phyloP scores from a whole-genome alignment of 805 yeast species.

The Ogataea kodamae region DNA sequence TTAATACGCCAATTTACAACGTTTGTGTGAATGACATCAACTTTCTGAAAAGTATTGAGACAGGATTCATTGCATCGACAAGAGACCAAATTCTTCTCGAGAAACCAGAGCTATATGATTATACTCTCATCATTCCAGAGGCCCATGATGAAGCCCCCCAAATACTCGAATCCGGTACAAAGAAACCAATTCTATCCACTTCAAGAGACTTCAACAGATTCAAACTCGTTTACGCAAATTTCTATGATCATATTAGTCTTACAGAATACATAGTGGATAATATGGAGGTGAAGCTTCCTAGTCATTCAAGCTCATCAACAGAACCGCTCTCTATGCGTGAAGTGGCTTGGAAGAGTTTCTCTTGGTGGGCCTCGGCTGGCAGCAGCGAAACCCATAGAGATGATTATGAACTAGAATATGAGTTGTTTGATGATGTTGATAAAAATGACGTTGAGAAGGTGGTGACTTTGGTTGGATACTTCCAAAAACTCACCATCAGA shows the following conservation, averaged over 20 bases:
- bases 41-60: conserved; percentile 28
- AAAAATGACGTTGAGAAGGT: conserved; percentile 26
- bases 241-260: conserved; percentile 8
- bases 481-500: conserved; percentile 46
- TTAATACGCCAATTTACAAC: conserved; percentile 53
- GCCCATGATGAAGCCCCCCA: conserved; percentile 19
- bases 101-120: conserved; percentile 50
- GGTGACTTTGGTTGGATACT: conserved; percentile 44
- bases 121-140: conserved; percentile 31
- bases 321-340: conserved; percentile 55
- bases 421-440: conserved; percentile 22
- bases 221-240: conserved; percentile 26
- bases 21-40: conserved; percentile 58
- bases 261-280: conserved; percentile 11
- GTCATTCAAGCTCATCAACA: conserved; percentile 26
- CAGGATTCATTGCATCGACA: conserved; percentile 56
- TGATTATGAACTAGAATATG: conserved; percentile 38
- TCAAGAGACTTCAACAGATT: conserved; percentile 38
- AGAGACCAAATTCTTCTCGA: conserved; percentile 63
- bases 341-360: conserved; percentile 62
- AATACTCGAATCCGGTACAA: conserved; percentile 14
- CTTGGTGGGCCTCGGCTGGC: conserved; percentile 91
- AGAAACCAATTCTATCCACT: conserved; percentile 26
- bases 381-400: conserved; percentile 42
- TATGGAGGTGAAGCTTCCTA: conserved; percentile 16